These are phyloP conservation scores for Fusarium continuum DNA, from an alignment of 2,329 filamentous ascomycete species.

Conservation along the genomic window DNA sequence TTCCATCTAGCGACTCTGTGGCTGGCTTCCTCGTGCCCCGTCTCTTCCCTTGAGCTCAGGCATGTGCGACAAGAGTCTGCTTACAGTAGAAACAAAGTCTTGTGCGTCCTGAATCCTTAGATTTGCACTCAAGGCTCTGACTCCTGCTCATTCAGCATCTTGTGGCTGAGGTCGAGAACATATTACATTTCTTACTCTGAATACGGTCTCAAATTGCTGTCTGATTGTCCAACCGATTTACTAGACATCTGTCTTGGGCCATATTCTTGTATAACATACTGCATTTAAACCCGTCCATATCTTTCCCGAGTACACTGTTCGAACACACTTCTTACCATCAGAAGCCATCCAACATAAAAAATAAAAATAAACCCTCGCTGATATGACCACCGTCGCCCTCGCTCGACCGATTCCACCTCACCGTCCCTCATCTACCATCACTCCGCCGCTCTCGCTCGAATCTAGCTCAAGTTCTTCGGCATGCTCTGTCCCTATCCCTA, in stretches of 20 bases:
- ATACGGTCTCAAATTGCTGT: constrained; percentile 17
- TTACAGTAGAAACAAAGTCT: constrained; percentile 34
- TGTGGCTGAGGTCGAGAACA: constrained; percentile 24
- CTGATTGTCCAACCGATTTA: constrained; percentile 16
- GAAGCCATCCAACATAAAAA: constrained; percentile 11
- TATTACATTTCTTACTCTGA: constrained; percentile 19
- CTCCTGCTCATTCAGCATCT: constrained; percentile 23
- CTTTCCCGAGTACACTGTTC: constrained; percentile 4
- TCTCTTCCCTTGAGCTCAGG: constrained; percentile 29
- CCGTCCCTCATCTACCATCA: constrained; percentile 55
- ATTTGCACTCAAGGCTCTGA: constrained; percentile 22
- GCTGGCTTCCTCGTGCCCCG: constrained; percentile 23
- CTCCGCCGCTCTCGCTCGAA: constrained; percentile 54
- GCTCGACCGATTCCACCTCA: constrained; percentile 58
- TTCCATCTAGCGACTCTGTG: constrained; percentile 26
- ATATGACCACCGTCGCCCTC: constrained; percentile 66
- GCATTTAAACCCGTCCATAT: constrained; percentile 18
- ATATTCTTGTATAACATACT: constrained; percentile 25
- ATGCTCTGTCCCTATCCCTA: constrained; percentile 68
- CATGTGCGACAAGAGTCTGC: constrained; percentile 36
- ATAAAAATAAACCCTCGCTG: constrained; percentile 11
- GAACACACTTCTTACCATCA: constrained; percentile 6
- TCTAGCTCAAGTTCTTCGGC: constrained; percentile 37
- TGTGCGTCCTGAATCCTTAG: constrained; percentile 31
- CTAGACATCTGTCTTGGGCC: constrained; percentile 15